Evolutionary conservation across 2,329 filamentous ascomycete species (phyloP).

Genomic region (Aspergillus fumigatiaffinis): DNA sequence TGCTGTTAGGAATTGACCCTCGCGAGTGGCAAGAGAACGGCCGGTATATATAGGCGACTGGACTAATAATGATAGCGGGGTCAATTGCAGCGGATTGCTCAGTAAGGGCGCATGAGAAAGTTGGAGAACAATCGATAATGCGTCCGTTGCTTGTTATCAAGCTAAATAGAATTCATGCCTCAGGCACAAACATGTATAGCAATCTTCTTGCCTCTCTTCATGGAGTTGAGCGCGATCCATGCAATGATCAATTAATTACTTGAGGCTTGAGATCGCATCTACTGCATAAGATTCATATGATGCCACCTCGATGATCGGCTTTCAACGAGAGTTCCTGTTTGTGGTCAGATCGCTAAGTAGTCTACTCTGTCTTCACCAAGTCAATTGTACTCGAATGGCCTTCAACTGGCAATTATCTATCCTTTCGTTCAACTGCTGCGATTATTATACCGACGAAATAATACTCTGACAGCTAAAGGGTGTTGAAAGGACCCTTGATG

Average conservation of each 20-base stretch:
- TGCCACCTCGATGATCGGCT: too few species aligned
- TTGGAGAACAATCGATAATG: background rate
- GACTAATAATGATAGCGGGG: background rate
- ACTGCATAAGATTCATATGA: background rate
- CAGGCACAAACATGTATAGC: constrained; percentile 9
- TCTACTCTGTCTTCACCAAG: too few species aligned
- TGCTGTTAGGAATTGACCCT: background rate
- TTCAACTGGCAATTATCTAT: too few species aligned
- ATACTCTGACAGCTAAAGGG: too few species aligned
- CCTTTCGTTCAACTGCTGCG: too few species aligned
- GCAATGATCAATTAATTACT: background rate
- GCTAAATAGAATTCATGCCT: constrained; percentile 11
- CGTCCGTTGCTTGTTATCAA: background rate
- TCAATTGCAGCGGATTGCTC: background rate
- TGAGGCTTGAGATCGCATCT: background rate
- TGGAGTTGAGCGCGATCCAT: background rate
- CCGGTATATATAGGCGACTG: background rate
- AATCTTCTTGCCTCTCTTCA: too few species aligned
- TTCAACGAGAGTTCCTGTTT: too few species aligned
- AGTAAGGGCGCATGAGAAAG: background rate
- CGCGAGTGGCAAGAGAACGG: background rate
- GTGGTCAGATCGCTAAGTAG: too few species aligned
- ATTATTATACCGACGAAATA: too few species aligned
- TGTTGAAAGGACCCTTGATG: too few species aligned
- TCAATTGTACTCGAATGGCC: too few species aligned